Evolutionary conservation across 2,329 filamentous ascomycete genomes (phyloP).

Genomic region (Leptographium wingfieldii): DNA sequence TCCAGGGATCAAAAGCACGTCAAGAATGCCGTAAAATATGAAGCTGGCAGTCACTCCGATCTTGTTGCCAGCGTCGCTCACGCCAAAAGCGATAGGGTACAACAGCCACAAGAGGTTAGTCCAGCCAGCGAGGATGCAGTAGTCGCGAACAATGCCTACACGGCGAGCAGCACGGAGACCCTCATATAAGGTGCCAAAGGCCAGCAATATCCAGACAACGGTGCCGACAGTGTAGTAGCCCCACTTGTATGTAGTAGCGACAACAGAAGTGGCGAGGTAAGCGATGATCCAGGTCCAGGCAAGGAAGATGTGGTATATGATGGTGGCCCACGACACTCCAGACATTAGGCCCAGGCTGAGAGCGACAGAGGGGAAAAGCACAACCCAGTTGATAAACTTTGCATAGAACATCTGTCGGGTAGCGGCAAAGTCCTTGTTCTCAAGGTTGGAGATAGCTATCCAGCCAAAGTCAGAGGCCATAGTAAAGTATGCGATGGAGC

Average conservation of each 20-base stretch:
- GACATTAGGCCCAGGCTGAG: conserved; percentile 34
- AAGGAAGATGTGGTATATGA: conserved; percentile 35
- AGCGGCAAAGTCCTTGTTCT: conserved; percentile 19
- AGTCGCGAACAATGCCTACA: conserved; percentile 30
- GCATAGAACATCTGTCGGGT: conserved; percentile 40
- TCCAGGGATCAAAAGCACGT: conserved; percentile 34
- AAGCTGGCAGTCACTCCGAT: conserved; percentile 32
- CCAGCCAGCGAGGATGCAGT: conserved; percentile 32
- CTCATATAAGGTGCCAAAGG: conserved; percentile 28
- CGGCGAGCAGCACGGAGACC: conserved; percentile 26
- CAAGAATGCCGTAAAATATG: conserved; percentile 42
- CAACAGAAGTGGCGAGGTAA: conserved; percentile 37
- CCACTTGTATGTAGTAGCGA: conserved; percentile 40
- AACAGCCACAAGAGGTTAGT: conserved; percentile 38
- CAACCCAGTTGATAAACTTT: conserved; percentile 43
- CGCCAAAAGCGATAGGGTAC: conserved; percentile 41
- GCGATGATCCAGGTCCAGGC: conserved; percentile 38
- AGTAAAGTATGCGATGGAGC: conserved; percentile 37
- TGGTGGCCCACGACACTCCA: conserved; percentile 43
- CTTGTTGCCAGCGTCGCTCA: conserved; percentile 38
- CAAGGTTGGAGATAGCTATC: conserved; percentile 20
- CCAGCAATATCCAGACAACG: conserved; percentile 32
- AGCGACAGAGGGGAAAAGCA: conserved; percentile 32
- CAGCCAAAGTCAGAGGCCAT: conserved; percentile 39
- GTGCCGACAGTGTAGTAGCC: conserved; percentile 43